phyloP scores from a whole-genome alignment of 805 yeast genomes.

The Vanderwaltozyma tropicalis region DNA sequence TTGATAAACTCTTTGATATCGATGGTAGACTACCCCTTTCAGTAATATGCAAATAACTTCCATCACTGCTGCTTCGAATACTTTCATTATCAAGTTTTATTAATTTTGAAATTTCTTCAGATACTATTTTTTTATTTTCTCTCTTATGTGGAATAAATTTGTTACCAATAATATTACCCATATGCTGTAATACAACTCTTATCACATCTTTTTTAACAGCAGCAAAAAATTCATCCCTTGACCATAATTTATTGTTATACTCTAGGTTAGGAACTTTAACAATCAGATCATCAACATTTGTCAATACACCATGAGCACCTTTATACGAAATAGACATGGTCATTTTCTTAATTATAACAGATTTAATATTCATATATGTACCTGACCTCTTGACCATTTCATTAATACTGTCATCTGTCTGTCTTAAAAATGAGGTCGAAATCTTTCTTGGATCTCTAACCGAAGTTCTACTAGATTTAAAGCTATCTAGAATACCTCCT shows the following conservation, averaged over 20 bases:
- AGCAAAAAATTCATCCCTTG: conserved; percentile 43
- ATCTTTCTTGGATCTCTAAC: conserved; percentile 6
- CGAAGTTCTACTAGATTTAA: not conserved
- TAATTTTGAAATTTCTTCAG: conserved; percentile 14
- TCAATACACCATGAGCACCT: conserved; percentile 46
- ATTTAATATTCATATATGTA: conserved; percentile 51
- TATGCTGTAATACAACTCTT: conserved; percentile 43
- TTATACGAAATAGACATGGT: conserved; percentile 56
- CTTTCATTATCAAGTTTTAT: conserved; percentile 7
- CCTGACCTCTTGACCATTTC: conserved; percentile 67
- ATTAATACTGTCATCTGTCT: conserved; percentile 31
- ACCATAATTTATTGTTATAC: conserved; percentile 45
- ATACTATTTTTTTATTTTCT: conserved; percentile 22
- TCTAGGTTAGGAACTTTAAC: conserved; percentile 41
- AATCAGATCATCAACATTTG: conserved; percentile 47
- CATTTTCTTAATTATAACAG: conserved; percentile 39
- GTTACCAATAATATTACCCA: conserved; percentile 53
- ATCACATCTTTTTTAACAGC: conserved; percentile 47
- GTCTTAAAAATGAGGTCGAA: conserved; percentile 9
- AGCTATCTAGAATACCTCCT: not conserved
- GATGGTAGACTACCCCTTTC: not conserved
- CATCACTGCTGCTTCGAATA: not conserved
- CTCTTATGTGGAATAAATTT: conserved; percentile 41
- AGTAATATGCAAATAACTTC: not conserved
- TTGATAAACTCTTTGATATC: no score